Conservation (phyloP, 2,329 filamentous ascomycete species). For the Thielaviopsis euricoi region DNA sequence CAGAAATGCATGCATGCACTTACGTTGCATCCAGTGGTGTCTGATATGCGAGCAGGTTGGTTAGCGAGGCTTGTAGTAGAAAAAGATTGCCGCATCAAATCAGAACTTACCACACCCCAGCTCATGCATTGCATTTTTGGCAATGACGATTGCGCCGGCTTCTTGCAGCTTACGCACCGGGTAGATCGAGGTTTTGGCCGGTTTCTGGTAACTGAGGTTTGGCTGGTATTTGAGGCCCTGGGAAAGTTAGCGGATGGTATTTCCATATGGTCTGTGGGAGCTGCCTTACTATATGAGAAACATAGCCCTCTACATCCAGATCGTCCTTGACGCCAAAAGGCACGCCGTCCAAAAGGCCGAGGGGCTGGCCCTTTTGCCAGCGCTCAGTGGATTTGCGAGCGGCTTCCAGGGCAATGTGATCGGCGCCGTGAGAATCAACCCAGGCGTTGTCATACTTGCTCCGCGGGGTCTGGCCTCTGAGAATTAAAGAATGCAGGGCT, state of each 20-base stretch:
- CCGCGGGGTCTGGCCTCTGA: slow-evolving; percentile 34
- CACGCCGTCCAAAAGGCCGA: slow-evolving; percentile 63
- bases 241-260: not conserved
- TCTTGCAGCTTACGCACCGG: slow-evolving; percentile 55
- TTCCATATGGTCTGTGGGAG: not conserved
- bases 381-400: slow-evolving; percentile 58
- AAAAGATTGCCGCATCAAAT: slow-evolving; percentile 13
- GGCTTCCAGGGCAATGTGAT: slow-evolving; percentile 45
- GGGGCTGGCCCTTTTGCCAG: slow-evolving; percentile 47
- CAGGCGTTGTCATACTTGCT: slow-evolving; percentile 57
- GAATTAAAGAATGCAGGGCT: slow-evolving; percentile 53
- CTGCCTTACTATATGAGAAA: slow-evolving; percentile 50
- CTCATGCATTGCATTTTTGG: slow-evolving; percentile 69
- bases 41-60: slow-evolving; percentile 20
- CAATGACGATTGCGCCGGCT: slow-evolving; percentile 58
- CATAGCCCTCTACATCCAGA: slow-evolving; percentile 52
- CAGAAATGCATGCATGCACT: slow-evolving; percentile 12
- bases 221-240: slow-evolving; percentile 31
- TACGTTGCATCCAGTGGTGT: slow-evolving; percentile 70
- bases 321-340: slow-evolving; percentile 79
- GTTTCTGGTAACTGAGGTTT: slow-evolving; percentile 31
- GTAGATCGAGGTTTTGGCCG: slow-evolving; percentile 44
- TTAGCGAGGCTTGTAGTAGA: not conserved
- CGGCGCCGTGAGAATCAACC: slow-evolving; percentile 42
- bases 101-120: slow-evolving; percentile 45